These are phyloP conservation scores for Colletotrichum lupini DNA, from an alignment of 2,329 filamentous ascomycete species.

Conservation along the genomic window DNA sequence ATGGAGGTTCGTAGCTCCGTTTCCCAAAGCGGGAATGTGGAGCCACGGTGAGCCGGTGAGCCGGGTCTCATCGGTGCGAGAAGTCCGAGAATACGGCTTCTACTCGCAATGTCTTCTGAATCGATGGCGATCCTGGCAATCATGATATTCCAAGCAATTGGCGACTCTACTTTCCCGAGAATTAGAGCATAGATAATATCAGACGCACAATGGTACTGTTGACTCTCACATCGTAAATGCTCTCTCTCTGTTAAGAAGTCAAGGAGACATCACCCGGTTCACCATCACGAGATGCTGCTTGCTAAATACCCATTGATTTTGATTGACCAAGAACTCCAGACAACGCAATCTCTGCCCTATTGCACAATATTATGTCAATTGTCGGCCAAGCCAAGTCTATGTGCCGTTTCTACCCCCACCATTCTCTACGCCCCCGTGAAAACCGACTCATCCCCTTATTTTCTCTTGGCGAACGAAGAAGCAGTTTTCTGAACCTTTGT, in stretches of 20 bases:
- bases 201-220: no score
- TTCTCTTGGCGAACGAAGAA: constrained; percentile 49
- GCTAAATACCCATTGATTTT: constrained; percentile 19
- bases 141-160: no score
- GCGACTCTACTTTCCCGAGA: no score
- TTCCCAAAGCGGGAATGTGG: constrained; percentile 30
- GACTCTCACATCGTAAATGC: not conserved
- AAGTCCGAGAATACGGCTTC: not conserved
- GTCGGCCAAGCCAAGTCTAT: constrained; percentile 35
- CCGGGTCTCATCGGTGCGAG: constrained; percentile 7
- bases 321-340: constrained; percentile 28
- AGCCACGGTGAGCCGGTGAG: not conserved
- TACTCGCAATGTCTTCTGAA: no score
- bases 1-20: constrained; percentile 30
- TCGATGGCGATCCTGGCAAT: not conserved
- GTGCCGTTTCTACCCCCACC: constrained; percentile 26
- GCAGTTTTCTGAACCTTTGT: constrained; percentile 56
- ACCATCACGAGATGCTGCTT: not conserved
- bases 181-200: no score
- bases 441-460: constrained; percentile 40
- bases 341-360: constrained; percentile 22
- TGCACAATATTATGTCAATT: constrained; percentile 35
- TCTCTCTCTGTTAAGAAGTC: not conserved
- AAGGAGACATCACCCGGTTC: not conserved
- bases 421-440: not conserved